Conservation (phyloP, 2,329 filamentous ascomycete species). For the Colletotrichum zoysiae region DNA sequence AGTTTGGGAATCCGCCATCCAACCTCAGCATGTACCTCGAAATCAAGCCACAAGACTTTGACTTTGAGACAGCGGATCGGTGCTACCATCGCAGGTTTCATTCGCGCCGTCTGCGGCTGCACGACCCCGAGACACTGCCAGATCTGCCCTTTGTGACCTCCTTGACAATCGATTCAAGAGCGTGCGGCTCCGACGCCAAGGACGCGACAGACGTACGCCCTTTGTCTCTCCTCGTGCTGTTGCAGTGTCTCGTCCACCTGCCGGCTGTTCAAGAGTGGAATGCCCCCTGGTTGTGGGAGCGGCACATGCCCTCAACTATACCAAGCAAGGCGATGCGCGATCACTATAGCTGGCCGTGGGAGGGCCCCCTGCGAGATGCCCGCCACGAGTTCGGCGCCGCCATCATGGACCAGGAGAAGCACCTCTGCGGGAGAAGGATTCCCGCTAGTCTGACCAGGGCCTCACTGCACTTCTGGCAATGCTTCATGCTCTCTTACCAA, state of each 20-base stretch:
- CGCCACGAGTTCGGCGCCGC: slow-evolving; percentile 46
- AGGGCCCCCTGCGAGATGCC: slow-evolving; percentile 46
- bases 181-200: slow-evolving; percentile 6
- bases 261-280: slow-evolving; percentile 42
- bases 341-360: slow-evolving; percentile 42
- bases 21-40: slow-evolving; percentile 21
- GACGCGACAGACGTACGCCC: slow-evolving; percentile 40
- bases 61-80: slow-evolving; percentile 26
- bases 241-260: slow-evolving; percentile 45
- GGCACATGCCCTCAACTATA: slow-evolving; percentile 27
- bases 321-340: slow-evolving; percentile 29
- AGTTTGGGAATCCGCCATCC: slow-evolving; percentile 11
- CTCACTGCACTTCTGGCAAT: slow-evolving; percentile 41
- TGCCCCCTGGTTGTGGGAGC: slow-evolving; percentile 46
- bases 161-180: slow-evolving; percentile 29
- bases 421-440: slow-evolving; percentile 38
- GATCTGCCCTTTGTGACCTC: slow-evolving; percentile 40
- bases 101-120: slow-evolving; percentile 41
- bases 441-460: slow-evolving; percentile 41
- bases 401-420: slow-evolving; percentile 40
- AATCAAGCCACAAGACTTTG: slow-evolving; percentile 29
- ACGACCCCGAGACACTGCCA: slow-evolving; percentile 42
- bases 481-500: slow-evolving; percentile 19
- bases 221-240: slow-evolving; percentile 43
- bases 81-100: slow-evolving; percentile 43